A percentile compares a stretch with the other conserved stretches of the same genome.
These are phyloP conservation scores for Populus deltoides DNA, from an alignment of 345 rosid genomes.

Conservation along the genomic window DNA sequence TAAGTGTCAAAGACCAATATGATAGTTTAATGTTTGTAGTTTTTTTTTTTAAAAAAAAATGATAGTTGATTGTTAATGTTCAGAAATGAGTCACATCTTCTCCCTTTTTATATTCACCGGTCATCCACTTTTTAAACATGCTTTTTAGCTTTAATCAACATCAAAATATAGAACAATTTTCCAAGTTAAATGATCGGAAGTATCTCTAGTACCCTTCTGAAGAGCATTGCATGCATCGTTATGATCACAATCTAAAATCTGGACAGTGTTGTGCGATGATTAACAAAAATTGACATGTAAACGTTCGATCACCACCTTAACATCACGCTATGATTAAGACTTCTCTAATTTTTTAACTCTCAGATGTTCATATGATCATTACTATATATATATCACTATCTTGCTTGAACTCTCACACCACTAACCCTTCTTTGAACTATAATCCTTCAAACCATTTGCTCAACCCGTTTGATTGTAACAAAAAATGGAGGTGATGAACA, in stretches of 20 bases:
- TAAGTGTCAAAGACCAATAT: too few species aligned
- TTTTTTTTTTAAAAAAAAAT: too few species aligned
- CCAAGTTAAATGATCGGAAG: background rate
- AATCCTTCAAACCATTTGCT: background rate
- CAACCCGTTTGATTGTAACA: background rate
- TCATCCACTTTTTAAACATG: too few species aligned
- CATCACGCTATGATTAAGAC: background rate
- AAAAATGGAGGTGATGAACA: background rate
- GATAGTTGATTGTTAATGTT: too few species aligned
- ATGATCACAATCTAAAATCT: background rate
- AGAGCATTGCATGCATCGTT: background rate
- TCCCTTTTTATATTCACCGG: too few species aligned
- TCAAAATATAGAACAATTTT: too few species aligned
- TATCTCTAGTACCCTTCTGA: background rate
- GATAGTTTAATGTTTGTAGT: too few species aligned
- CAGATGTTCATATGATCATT: too few species aligned
- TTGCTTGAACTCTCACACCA: background rate
- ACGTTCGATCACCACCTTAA: background rate
- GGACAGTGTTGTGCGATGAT: background rate
- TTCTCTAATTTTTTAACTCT: background rate
- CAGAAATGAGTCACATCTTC: too few species aligned
- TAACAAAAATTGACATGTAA: background rate
- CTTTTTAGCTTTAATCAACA: too few species aligned
- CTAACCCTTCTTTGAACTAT: background rate
- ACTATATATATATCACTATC: background rate